Evolutionary conservation across 805 yeast genomes (phyloP).

Genomic region (Myxozyma nipponensis): DNA sequence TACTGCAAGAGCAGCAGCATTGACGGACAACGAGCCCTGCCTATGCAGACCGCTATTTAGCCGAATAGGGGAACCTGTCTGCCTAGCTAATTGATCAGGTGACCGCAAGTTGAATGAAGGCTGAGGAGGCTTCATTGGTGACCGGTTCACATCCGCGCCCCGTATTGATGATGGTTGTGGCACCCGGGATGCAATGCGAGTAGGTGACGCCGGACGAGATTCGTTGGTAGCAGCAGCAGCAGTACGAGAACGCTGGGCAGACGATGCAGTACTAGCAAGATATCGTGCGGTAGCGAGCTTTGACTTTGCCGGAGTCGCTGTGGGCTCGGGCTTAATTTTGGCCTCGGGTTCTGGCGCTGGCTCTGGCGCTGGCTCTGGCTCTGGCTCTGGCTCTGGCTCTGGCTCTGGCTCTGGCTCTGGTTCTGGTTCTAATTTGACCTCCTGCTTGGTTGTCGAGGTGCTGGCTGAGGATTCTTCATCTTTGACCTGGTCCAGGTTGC

Average conservation of each 20-base stretch:
- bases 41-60: background rate
- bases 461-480: background rate
- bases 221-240: background rate
- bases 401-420: slow-evolving; percentile 1
- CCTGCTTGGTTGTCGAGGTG: background rate
- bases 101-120: background rate
- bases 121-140: background rate
- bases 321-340: background rate
- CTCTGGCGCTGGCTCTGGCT: background rate
- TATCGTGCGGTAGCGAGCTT: slow-evolving; percentile 2
- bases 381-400: slow-evolving; percentile 9
- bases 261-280: slow-evolving; percentile 16
- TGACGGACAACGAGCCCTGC: slow-evolving; percentile 2
- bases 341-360: background rate
- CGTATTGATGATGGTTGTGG: slow-evolving; percentile 1
- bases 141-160: slow-evolving; percentile 6
- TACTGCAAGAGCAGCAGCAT: slow-evolving; percentile 9
- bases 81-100: background rate
- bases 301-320: background rate
- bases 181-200: background rate
- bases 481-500: background rate
- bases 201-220: slow-evolving; percentile 8
- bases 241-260: background rate
- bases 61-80: background rate
- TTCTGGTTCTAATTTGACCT: no score